Conservation (phyloP, 768 basidiomycete species). For the Phylloporus sp. region DNA sequence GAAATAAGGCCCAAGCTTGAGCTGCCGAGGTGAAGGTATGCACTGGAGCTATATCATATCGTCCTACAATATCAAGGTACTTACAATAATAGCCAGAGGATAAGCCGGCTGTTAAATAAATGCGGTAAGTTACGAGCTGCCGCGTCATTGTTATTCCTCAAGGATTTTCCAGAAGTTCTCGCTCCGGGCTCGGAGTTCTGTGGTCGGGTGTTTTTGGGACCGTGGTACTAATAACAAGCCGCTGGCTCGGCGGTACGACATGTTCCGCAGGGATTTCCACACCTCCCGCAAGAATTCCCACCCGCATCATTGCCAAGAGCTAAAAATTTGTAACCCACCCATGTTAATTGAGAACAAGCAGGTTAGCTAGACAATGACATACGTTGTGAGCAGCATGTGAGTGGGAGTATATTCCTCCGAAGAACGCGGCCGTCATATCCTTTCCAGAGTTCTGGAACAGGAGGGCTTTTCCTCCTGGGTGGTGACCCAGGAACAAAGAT, state of each 20-base stretch:
- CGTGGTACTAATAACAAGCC: slow-evolving; percentile 30
- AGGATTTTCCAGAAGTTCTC: not conserved
- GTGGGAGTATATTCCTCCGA: slow-evolving; percentile 80
- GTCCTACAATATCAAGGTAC: not conserved
- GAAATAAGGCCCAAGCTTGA: not conserved
- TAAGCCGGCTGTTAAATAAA: slow-evolving; percentile 16
- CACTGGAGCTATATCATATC: not conserved
- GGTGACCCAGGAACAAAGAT: slow-evolving; percentile 64
- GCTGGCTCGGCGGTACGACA: slow-evolving; percentile 44
- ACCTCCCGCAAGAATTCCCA: slow-evolving; percentile 63
- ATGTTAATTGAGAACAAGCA: slow-evolving; percentile 3
- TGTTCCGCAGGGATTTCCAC: slow-evolving; percentile 48
- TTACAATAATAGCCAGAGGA: slow-evolving; percentile 7
- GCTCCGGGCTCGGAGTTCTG: not conserved
- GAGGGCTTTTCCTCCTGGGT: slow-evolving; percentile 72
- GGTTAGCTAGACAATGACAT: slow-evolving; percentile 23
- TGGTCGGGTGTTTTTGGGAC: slow-evolving; percentile 4
- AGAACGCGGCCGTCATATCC: slow-evolving; percentile 82
- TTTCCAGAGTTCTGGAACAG: slow-evolving; percentile 64
- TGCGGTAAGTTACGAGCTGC: not conserved
- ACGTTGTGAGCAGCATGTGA: slow-evolving; percentile 82
- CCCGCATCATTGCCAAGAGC: slow-evolving; percentile 77
- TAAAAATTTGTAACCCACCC: slow-evolving; percentile 13
- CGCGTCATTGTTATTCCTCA: not conserved
- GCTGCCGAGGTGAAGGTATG: not conserved